Evolutionary conservation across 805 yeast species (phyloP).

Genomic region (Saturnispora diversa): DNA sequence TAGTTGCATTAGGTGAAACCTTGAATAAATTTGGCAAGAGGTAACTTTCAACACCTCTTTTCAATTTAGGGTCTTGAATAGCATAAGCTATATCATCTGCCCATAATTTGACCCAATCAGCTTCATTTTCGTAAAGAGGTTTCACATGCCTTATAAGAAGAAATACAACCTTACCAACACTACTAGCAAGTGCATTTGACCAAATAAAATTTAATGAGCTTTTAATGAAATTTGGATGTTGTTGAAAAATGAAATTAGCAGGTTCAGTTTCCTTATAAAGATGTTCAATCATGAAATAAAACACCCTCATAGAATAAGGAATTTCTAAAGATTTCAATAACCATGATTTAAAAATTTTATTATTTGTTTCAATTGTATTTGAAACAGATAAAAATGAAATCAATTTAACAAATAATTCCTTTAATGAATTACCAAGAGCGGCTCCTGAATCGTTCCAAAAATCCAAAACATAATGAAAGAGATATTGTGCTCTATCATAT

Average conservation of each 20-base stretch:
- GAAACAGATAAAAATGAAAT: slow-evolving; percentile 29
- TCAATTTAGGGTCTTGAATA: slow-evolving; percentile 27
- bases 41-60: slow-evolving; percentile 48
- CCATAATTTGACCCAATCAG: slow-evolving; percentile 50
- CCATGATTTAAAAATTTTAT: slow-evolving; percentile 38
- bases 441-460: slow-evolving; percentile 67
- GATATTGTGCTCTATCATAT: slow-evolving; percentile 21
- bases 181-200: slow-evolving; percentile 56
- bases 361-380: slow-evolving; percentile 11
- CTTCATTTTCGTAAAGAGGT: slow-evolving; percentile 15
- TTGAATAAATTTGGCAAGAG: slow-evolving; percentile 58
- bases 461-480: slow-evolving; percentile 52
- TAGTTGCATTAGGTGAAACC: slow-evolving; percentile 35
- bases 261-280: slow-evolving; percentile 43
- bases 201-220: slow-evolving; percentile 43
- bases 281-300: slow-evolving; percentile 52
- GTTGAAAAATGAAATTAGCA: slow-evolving; percentile 31
- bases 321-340: slow-evolving; percentile 34
- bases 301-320: slow-evolving; percentile 47
- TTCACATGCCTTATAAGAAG: slow-evolving; percentile 33
- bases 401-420: slow-evolving; percentile 50
- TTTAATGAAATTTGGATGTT: slow-evolving; percentile 39
- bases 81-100: slow-evolving; percentile 29
- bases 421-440: slow-evolving; percentile 61
- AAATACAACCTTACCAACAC: slow-evolving; percentile 51